A percentile compares a stretch with the other conserved stretches of the same genome.
Evolutionary conservation across 2,329 filamentous ascomycete species (phyloP).

Genomic region (Ophiostoma tasmaniense): DNA sequence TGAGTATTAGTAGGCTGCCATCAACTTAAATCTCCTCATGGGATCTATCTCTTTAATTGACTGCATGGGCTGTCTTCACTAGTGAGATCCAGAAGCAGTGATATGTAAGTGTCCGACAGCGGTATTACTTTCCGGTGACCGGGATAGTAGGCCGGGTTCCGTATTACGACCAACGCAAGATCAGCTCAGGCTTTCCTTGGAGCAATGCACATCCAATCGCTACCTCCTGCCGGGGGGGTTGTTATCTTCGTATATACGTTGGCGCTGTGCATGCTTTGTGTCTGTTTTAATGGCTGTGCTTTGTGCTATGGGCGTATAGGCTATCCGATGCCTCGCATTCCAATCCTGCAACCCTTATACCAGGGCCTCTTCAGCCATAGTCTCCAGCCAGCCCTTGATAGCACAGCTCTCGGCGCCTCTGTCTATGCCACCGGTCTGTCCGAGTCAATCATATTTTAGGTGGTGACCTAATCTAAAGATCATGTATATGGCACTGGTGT

Average conservation of each 20-base stretch:
- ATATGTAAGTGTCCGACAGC: background rate
- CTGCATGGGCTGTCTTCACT: background rate
- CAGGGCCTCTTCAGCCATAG: background rate
- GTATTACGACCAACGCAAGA: background rate
- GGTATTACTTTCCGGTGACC: background rate
- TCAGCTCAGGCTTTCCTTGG: background rate
- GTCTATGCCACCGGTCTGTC: background rate
- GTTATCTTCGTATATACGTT: background rate
- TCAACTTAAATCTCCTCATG: background rate
- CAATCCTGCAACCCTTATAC: background rate
- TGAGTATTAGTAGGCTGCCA: background rate
- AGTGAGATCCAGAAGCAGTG: background rate
- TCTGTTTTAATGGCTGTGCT: background rate
- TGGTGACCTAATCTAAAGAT: background rate
- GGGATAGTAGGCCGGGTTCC: background rate
- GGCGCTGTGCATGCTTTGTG: background rate
- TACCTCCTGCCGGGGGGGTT: background rate
- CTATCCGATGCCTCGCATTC: background rate
- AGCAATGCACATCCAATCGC: background rate
- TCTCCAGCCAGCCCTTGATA: background rate
- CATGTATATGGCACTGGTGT: background rate
- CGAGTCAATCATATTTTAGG: background rate
- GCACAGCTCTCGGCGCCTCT: background rate
- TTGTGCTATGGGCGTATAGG: background rate
- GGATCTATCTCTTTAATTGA: background rate